phyloP scores from a whole-genome alignment of 2,329 filamentous ascomycete genomes.

The Fusarium sp. region DNA sequence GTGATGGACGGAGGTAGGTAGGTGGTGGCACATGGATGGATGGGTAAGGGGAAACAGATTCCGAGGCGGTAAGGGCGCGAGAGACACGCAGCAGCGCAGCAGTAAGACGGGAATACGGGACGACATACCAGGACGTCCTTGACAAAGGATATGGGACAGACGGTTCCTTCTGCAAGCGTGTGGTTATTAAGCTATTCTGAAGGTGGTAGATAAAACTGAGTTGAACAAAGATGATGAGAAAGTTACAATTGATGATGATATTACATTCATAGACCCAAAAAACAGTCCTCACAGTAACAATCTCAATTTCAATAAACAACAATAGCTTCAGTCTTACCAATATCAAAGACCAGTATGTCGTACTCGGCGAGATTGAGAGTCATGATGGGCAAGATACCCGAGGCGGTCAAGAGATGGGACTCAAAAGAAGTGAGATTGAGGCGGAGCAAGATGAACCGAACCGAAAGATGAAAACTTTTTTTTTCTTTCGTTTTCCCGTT shows the following conservation, averaged over 20 bases:
- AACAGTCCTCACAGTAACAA: neutral
- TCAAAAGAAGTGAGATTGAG: constrained; percentile 6
- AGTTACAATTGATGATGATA: constrained; percentile 13
- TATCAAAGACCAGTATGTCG: constrained; percentile 51
- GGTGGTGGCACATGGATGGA: constrained; percentile 1
- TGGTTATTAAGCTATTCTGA: constrained; percentile 38
- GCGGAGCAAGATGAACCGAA: constrained; percentile 5
- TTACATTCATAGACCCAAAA: constrained; percentile 1
- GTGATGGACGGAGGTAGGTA: constrained; percentile 21
- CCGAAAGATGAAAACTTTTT: neutral
- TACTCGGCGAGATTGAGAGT: constrained; percentile 42
- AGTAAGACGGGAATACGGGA: constrained; percentile 29
- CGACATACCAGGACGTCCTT: constrained; percentile 81
- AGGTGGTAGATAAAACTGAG: constrained; percentile 10
- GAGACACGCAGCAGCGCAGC: constrained; percentile 7
- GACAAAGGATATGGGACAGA: constrained; percentile 86
- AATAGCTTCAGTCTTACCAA: constrained; percentile 45
- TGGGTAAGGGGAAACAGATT: constrained; percentile 23
- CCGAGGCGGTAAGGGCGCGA: constrained; percentile 25
- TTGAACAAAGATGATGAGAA: constrained; percentile 2
- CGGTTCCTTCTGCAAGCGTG: constrained; percentile 74
- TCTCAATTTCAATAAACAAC: constrained; percentile 3
- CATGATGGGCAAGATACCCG: constrained; percentile 24
- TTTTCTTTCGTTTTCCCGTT: constrained; percentile 1
- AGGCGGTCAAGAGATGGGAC: constrained; percentile 32